Base-by-base conservation (phyloP, 2,329 filamentous ascomycete species). In the Parastagonospora avenae region DNA sequence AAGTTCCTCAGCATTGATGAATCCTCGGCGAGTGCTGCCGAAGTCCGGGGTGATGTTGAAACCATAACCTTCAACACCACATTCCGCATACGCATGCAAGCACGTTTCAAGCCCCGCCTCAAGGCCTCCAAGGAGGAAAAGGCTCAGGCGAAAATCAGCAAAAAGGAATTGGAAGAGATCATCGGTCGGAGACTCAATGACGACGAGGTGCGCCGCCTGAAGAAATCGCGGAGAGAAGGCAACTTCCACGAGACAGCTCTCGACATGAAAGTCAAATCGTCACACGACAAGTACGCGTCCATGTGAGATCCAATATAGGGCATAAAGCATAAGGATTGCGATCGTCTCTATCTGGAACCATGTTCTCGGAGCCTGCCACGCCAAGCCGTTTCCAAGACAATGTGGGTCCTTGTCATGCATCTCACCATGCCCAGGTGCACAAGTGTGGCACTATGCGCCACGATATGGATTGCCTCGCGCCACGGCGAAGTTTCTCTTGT, bases 61-160 rank as follows among this genome's bases (percentile, higher is more conserved):
- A 76, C 78, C 8, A 84, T 86, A 43, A 82, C 80, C 4, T 90
- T 89, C 66, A 83, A 83, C 62, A 91, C 90, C 8, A 88, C 86
- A 6, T 72, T 96, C 53, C 83, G 91, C 42, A 84, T 97, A 64
- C 88, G 92, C 46, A 97, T 97, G 92, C 93, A 97, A 77, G 91
- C 93, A 16, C 82, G 90, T 43, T 97, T 96, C 79, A 97, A 97
- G 79, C 92, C 93, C 8, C 83, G 84, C 56, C 74, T 94, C 39
- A 90, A 88, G 74, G 88, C 88, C 8, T 84, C 82, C 0, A 95
- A 92, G 76, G 91, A 92, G 70, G 89, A 91, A 58, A 94, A 89
- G 77, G 89, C 90, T 0, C 82, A 83, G 61, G 87, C 93, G 64
- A 96, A 93, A 78, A 90, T 99, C 50, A 93, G 87, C 66, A 82